These are phyloP conservation scores for Priceomyces melissophilus DNA, from an alignment of 805 yeast species.

Conservation along the genomic window DNA sequence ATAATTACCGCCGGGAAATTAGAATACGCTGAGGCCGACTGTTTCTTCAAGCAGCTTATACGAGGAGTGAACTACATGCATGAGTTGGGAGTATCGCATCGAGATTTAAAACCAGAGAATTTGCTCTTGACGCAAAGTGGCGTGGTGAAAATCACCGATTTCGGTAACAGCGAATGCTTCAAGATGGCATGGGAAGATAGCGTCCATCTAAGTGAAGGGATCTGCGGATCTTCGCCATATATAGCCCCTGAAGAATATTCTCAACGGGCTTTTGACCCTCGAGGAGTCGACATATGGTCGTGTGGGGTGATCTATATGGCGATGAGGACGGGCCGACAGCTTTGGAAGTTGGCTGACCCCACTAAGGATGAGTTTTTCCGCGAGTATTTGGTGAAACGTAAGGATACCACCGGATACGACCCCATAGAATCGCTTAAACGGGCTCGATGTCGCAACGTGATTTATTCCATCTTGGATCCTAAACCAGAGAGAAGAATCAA, in stretches of 20 bases:
- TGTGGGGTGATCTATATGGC: conserved; percentile 93
- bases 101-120: conserved; percentile 89
- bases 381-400: conserved; percentile 72
- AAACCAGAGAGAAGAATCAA: conserved; percentile 83
- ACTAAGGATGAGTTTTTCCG: conserved; percentile 77
- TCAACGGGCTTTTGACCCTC: conserved; percentile 66
- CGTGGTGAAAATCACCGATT: conserved; percentile 76
- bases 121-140: conserved; percentile 71
- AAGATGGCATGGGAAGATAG: conserved; percentile 80
- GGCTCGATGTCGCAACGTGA: conserved; percentile 87
- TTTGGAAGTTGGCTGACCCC: conserved; percentile 80
- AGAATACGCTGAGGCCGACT: conserved; percentile 82
- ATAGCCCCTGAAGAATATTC: conserved; percentile 87
- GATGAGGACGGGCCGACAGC: conserved; percentile 89
- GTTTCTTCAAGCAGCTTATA: conserved; percentile 81
- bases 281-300: conserved; percentile 86
- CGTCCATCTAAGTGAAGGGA: conserved; percentile 67
- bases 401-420: conserved; percentile 81
- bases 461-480: conserved; percentile 91
- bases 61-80: conserved; percentile 88
- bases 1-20: conserved; percentile 74
- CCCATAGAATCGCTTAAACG: conserved; percentile 85
- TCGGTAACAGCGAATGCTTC: conserved; percentile 82
- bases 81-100: conserved; percentile 82
- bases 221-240: conserved; percentile 85